Base-by-base conservation (phyloP, 176 grass and related monocot species). In the Avena insularis region DNA sequence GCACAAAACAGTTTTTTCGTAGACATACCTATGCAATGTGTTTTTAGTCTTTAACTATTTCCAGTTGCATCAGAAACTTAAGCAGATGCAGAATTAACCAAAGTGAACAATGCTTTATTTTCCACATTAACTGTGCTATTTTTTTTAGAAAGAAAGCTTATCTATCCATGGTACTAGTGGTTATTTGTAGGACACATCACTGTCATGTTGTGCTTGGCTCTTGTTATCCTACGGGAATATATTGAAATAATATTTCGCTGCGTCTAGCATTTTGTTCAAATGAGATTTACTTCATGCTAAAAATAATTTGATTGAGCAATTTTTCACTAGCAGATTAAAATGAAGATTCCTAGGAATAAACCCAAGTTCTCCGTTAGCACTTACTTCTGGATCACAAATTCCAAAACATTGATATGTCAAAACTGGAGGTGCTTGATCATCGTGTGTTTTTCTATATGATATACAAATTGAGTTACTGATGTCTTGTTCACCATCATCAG, bases 221-320 rank as follows among this genome's bases (percentile, higher is more conserved):
- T 3, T 79, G 15, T 62, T 23, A 45, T 63, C 40, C 13, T 9
- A 25, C 17, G 20, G 13, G 78, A 25, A 62, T 45, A 46, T 27
- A 4, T 60, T 45, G 3, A 15, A 68, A 71, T 43, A 57, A 83
- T 17, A 36, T 82, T 40, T 71, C 71, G 50, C 35, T 58, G 48
- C 50, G 16, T 71, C 9, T 80, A 80, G 19, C 36, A 40, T 75
- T 75, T 33, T 54, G 46, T 79, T 79, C 7, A 16, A 55, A 83
- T 71, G 27, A 71, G 33, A 7, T 71, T 82, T 82, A 20, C 35
- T 57, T 71, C 65, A 56, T 40, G 35, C 49, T 71, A 16, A 14
- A 38, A 56, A 82, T 49, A 74, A 21, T 74, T 63, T 63, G 12
- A 47, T 63, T 0, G 49, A 80, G 40, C 21, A 4, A 23, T 81